Evolutionary conservation across 805 yeast genomes (phyloP), one percentile per base, ranked within the genome.

Genomic region (Metschnikowia orientalis): DNA sequence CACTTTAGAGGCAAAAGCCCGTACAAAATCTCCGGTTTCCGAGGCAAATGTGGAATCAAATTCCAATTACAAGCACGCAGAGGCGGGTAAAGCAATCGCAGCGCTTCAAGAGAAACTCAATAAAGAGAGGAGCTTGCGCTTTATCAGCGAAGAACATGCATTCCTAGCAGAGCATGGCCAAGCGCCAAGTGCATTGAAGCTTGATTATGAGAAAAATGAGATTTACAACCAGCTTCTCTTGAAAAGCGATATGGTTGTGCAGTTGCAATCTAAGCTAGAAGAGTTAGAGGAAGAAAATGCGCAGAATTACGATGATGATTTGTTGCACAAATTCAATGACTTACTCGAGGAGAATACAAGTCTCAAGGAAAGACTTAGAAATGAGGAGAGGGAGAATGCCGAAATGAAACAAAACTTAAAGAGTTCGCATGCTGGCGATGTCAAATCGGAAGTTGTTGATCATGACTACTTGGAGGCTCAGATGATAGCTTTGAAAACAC

Each of bases 141-240:
- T 72, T 43, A 73, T 80, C 18, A 79, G 86, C 18, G 92, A 83
- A 47, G 89, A 81, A 41, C 79, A 80, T 44, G 73, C 79, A 0
- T 50, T 81, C 20, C 54, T 77, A 22, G 52, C 67, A 40, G 83
- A 78, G 41, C 63, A 71, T 43, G 75, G 77, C 8, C 57, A 61
- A 31, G 53, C 63, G 18, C 79, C 84, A 18, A 67, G 75, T 31
- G 59, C 77, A 11, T 59, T 78, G 18, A 77, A 78, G 32, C 51
- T 80, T 39, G 69, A 73, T 21, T 73, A 74, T 45, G 77, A 76
- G 37, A 74, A 77, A 39, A 68, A 77, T 4, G 73, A 70, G 31
- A 47, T 81, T 37, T 69, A 65, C 46, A 54, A 67, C 23, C 70
- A 69, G 37, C 46, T 78, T 18, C 53, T 68, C 12, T 56, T 63